Evolutionary conservation across 2,329 filamentous ascomycete genomes (phyloP).

Genomic region (Claviceps spartinae): DNA sequence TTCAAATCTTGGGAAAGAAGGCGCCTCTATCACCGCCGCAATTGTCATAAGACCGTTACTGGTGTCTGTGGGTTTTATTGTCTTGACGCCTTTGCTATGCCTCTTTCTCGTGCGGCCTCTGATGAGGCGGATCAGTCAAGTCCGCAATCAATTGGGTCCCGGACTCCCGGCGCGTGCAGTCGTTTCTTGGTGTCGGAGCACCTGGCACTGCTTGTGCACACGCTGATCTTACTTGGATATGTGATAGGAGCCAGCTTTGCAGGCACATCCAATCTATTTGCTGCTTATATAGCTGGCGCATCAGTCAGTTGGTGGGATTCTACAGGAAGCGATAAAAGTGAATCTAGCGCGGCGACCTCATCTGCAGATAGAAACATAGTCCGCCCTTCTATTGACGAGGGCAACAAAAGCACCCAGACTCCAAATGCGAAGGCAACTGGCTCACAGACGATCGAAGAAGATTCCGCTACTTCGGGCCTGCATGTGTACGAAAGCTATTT

Average conservation of each 20-base stretch:
- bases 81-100: constrained; percentile 33
- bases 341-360: background rate
- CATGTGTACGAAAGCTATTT: constrained; percentile 28
- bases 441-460: background rate
- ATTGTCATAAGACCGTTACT: constrained; percentile 31
- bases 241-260: constrained; percentile 42
- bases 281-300: constrained; percentile 49
- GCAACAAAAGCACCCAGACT: background rate
- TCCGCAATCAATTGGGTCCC: constrained; percentile 6
- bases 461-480: background rate
- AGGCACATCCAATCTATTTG: constrained; percentile 48
- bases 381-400: background rate
- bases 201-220: constrained; percentile 32
- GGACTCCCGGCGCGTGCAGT: constrained; percentile 13
- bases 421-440: background rate
- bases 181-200: constrained; percentile 16
- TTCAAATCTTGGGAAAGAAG: constrained; percentile 40
- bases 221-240: constrained; percentile 32
- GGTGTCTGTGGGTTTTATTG: constrained; percentile 37
- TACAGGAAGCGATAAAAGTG: constrained; percentile 19
- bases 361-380: background rate
- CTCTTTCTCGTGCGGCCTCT: constrained; percentile 28
- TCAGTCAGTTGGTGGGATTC: constrained; percentile 43
- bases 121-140: constrained; percentile 23
- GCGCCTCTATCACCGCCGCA: constrained; percentile 13